Conservation (phyloP, 2,329 filamentous ascomycete species). For the Diaporthe sp. region DNA sequence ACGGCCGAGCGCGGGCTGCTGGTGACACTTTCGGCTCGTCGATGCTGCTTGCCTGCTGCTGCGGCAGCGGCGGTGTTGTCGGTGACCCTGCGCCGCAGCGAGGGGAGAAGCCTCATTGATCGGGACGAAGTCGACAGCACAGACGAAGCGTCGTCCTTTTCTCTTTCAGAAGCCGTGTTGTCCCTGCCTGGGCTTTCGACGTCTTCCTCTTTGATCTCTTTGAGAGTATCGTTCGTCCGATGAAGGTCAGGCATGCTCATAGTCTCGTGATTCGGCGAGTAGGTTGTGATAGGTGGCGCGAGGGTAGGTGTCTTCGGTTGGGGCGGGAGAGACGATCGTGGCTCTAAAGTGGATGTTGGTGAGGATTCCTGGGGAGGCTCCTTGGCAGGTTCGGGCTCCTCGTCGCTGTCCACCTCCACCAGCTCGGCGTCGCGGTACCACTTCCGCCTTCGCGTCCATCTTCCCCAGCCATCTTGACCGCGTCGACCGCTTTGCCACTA, state of each 20-base stretch:
- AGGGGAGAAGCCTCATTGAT: constrained; percentile 56
- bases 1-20: constrained; percentile 40
- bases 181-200: constrained; percentile 22
- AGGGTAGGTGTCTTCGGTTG: constrained; percentile 40
- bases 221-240: constrained; percentile 39
- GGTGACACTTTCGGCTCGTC: constrained; percentile 41
- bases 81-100: constrained; percentile 55
- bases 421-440: constrained; percentile 98
- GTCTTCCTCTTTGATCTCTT: constrained; percentile 37
- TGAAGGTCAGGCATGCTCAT: constrained; percentile 34
- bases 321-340: constrained; percentile 46
- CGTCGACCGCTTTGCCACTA: constrained; percentile 92
- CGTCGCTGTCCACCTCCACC: constrained; percentile 73
- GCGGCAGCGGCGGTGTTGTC: constrained; percentile 45
- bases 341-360: constrained; percentile 51
- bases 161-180: constrained; percentile 31
- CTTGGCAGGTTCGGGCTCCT: constrained; percentile 45
- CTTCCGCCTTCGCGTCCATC: constrained; percentile 92
- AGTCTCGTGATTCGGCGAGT: constrained; percentile 28
- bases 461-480: constrained; percentile 90
- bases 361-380: constrained; percentile 47
- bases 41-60: constrained; percentile 37
- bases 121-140: constrained; percentile 62
- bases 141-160: constrained; percentile 58
- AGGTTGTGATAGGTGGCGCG: constrained; percentile 35